Conservation (phyloP, 768 basidiomycete species). For the Tremella yokohamensis region DNA sequence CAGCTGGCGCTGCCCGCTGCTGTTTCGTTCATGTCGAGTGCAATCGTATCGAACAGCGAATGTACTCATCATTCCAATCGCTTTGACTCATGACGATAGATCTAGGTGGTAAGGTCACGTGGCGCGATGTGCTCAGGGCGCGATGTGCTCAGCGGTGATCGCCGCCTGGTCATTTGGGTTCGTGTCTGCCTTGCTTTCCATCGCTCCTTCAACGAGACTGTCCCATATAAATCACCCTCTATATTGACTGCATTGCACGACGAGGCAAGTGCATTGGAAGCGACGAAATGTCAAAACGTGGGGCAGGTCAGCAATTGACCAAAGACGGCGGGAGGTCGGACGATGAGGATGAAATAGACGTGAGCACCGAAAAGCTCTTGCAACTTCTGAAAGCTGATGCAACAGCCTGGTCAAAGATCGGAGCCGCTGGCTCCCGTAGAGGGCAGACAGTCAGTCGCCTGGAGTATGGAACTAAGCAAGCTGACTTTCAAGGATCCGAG, state of each 20-base stretch:
- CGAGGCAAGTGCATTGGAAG: no score
- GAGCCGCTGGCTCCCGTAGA: constrained; percentile 34
- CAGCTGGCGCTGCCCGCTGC: no score
- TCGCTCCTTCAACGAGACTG: no score
- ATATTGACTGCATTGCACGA: no score
- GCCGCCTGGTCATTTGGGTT: no score
- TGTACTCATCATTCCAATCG: background rate
- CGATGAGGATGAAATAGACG: constrained; percentile 32
- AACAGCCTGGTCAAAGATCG: constrained; percentile 27
- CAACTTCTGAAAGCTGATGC: background rate
- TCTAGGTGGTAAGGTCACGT: no score
- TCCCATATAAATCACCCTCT: no score
- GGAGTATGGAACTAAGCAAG: background rate
- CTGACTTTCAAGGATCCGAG: constrained; percentile 34
- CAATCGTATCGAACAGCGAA: no score
- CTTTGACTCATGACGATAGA: no score
- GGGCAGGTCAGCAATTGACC: constrained; percentile 44
- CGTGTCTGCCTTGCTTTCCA: no score
- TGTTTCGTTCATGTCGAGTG: background rate
- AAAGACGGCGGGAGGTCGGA: constrained; percentile 38
- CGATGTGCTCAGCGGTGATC: no score
- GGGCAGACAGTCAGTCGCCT: constrained; percentile 30
- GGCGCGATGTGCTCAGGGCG: no score
- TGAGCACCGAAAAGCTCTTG: constrained; percentile 9
- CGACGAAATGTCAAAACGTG: constrained; percentile 45